Evolutionary conservation across 352 stramenopile species (phyloP), one percentile per base, ranked within the genome.

Genomic region (Pythium coloratum): DNA sequence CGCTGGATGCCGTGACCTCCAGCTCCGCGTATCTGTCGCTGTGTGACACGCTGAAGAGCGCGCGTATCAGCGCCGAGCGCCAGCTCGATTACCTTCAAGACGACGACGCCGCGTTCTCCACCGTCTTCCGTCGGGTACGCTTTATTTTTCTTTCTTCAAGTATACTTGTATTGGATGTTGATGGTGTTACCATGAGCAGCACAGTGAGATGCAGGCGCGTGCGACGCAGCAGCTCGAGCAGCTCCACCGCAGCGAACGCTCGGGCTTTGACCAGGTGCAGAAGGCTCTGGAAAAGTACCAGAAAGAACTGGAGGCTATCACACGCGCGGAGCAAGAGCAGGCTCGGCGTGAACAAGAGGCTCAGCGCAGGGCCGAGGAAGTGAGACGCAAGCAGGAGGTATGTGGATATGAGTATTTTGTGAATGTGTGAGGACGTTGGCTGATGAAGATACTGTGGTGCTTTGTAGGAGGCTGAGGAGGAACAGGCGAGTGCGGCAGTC

Each of bases 21-120:
- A 90, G 81, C 38, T 62, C 61, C 2, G 82, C 84, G 38, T 90
- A 92, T 60, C 73, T 82, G 33, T n/a, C 60, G 59, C 72, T 92
- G 40, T 91, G 80, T 28, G 66, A 81, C 46, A 90, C 79, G 33
- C 67, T 92, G 55, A 77, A 91, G 62, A 71, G 66, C 24, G 76
- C 82, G 32, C 84, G 82, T 24, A 62, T 75, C 13, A 73, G 90
- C 24, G 84, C 84, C 0, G 81, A 88, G 20, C 59, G 65, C 10
- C 75, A 85, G 64, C 61, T 92, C 38, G 66, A 67, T 57, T 30
- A 24, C 38, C 70, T 20, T 50, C 51, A 3, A 3, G 9, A 49
- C 34, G 47, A 61, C 44, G 65, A 64, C 32, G 67, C 55, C 3
- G 65, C 26, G 8, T 53, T 81, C 8, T 42, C 70, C 20, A 71